Conservation (phyloP, 768 basidiomycete species). For the Dacryopinax spathularia region DNA sequence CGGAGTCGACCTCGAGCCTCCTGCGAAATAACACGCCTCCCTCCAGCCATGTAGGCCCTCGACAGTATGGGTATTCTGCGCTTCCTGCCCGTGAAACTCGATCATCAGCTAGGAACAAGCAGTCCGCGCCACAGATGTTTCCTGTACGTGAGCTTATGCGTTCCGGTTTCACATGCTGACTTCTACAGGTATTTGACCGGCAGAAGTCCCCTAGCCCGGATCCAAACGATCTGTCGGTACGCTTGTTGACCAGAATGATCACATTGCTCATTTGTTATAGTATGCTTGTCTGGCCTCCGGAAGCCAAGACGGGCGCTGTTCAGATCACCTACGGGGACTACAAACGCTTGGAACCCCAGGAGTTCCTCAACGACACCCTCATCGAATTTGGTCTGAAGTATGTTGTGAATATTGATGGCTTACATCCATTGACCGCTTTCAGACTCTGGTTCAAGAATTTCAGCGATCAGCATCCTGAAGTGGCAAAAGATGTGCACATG, state of each 20-base stretch:
- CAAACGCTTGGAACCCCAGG: conserved; percentile 54
- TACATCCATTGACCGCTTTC: neutral
- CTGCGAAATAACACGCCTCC: neutral
- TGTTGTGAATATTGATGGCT: conserved; percentile 20
- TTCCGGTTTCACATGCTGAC: neutral
- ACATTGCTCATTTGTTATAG: conserved; percentile 27
- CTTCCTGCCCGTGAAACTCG: neutral
- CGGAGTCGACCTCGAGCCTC: neutral
- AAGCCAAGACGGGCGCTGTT: conserved; percentile 51
- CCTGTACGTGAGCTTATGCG: neutral
- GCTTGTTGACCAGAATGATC: neutral
- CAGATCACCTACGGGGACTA: conserved; percentile 71
- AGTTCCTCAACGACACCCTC: conserved; percentile 90
- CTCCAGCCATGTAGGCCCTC: no score
- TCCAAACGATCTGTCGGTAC: conserved; percentile 50
- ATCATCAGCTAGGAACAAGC: neutral
- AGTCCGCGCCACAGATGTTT: neutral
- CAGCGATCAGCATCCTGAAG: conserved; percentile 38
- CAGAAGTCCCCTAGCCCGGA: conserved; percentile 15
- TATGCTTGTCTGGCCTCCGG: conserved; percentile 59
- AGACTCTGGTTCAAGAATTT: conserved; percentile 60
- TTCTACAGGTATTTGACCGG: neutral
- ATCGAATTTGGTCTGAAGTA: conserved; percentile 94
- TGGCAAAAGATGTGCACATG: conserved; percentile 65
- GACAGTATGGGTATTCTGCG: no score